A percentile compares a stretch with the other conserved stretches of the same genome.
Conservation (phyloP, 1,284 basidiomycete genomes). For the Marasmius fiardii region DNA sequence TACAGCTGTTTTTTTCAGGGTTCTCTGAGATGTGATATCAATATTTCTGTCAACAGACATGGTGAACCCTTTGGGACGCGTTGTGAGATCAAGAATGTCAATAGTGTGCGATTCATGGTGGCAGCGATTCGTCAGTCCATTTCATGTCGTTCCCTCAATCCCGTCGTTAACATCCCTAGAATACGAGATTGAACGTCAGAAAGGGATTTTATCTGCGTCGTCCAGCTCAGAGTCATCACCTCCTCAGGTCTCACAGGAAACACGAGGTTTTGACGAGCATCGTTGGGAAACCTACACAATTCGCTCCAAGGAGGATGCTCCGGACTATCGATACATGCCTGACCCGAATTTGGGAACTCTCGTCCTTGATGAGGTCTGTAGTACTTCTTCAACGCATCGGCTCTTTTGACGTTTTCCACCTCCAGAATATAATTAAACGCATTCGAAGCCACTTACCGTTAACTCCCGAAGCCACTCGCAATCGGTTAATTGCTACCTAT, state of each 20-base stretch:
- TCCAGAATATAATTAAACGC: constrained; percentile 56
- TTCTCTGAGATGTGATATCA: constrained; percentile 92
- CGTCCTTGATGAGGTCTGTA: constrained; percentile 57
- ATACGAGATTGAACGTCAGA: constrained; percentile 74
- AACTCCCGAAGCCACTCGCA: constrained; percentile 67
- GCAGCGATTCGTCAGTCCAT: constrained; percentile 75
- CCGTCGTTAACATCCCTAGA: constrained; percentile 33
- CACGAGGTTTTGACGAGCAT: constrained; percentile 87
- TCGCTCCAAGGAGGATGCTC: constrained; percentile 89
- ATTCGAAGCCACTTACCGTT: constrained; percentile 69
- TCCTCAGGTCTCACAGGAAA: constrained; percentile 71
- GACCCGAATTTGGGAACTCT: constrained; percentile 90
- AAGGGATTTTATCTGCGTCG: constrained; percentile 42
- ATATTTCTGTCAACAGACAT: constrained; percentile 81
- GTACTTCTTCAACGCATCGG: neutral
- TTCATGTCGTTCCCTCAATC: constrained; percentile 4
- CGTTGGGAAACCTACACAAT: constrained; percentile 79
- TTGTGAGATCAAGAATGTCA: constrained; percentile 97
- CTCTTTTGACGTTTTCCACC: neutral
- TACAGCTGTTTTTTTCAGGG: constrained; percentile 50
- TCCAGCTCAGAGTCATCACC: constrained; percentile 20
- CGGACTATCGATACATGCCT: constrained; percentile 98
- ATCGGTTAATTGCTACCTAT: constrained; percentile 49
- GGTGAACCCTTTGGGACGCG: constrained; percentile 76
- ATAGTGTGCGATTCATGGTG: constrained; percentile 86